Evolutionary conservation across 2,329 filamentous ascomycete species (phyloP), one percentile per base, ranked within the genome.

Genomic region (Neofusicoccum cordaticola): DNA sequence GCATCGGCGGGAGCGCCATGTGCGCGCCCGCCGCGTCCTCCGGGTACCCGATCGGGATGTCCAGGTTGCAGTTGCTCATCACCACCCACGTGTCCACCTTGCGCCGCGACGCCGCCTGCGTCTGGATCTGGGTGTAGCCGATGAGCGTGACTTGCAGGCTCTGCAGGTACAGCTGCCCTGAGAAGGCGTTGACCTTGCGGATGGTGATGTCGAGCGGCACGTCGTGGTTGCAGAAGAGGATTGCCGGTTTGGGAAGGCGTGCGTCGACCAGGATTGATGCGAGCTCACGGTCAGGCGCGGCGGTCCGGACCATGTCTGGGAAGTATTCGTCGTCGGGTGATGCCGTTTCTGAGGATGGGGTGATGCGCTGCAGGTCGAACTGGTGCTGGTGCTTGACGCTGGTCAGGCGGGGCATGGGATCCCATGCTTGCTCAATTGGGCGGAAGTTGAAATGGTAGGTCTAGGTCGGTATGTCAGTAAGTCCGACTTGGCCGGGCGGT

Each of bases 161-260:
- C 15, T 45, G 56, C 37, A 47, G 56, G 56, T 58, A 47, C 22
- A 58, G 41, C 41, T 58, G 56, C 19, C 56, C 56, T 5, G 56
- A 7, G 56, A 58, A 58, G 56, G 41, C 56, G 56, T 47, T 47
- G 56, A 37, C 56, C 41, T 58, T 58, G 41, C 56, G 56, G 56
- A 58, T 22, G 11, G 22, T 58, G 19, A 58, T 31, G 27, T 44
- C 42, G 27, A 58, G 56, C 4, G 41, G 39, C 0, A 34, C 27
- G 41, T 45, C 41, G 27, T 45, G 56, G 56, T 58, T 58, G 56
- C 41, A 45, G 56, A 37, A 19, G 41, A 58, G 41, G 15, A 45
- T 47, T 13, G 41, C 56, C 1, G 56, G 56, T 8, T 34, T 35
- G 27, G 53, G 53, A 1, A 58, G 53, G 7, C 53, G 53, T 3